Evolutionary conservation across 2,329 filamentous ascomycete species (phyloP).

Genomic region (Diaporthe batatas): DNA sequence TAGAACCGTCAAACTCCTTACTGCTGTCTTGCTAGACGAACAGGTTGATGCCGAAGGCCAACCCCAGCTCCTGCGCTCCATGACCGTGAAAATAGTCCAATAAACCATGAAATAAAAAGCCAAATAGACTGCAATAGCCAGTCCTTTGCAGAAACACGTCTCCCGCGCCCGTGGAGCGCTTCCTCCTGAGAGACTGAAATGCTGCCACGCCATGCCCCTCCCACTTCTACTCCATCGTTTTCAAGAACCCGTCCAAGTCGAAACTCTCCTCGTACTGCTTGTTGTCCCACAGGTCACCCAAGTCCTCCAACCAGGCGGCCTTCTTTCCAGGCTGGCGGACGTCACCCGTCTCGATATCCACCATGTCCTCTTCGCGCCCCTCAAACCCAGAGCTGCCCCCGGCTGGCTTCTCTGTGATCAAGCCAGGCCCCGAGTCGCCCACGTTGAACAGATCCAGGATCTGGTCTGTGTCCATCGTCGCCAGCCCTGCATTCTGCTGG

Average conservation of each 20-base stretch:
- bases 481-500: conserved; percentile 95
- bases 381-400: conserved; percentile 57
- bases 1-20: conserved; percentile 33
- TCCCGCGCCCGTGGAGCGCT: not conserved
- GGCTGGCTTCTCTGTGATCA: conserved; percentile 70
- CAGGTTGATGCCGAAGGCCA: conserved; percentile 36
- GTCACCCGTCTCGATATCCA: conserved; percentile 92
- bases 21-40: conserved; percentile 23
- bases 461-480: conserved; percentile 98
- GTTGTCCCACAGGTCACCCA: conserved; percentile 97
- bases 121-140: not conserved
- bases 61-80: conserved; percentile 38
- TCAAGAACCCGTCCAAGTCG: conserved; percentile 93
- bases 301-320: conserved; percentile 88
- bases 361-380: conserved; percentile 84
- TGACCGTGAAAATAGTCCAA: conserved; percentile 22
- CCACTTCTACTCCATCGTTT: conserved; percentile 79
- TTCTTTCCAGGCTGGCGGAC: conserved; percentile 96
- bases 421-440: conserved; percentile 79
- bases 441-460: conserved; percentile 97
- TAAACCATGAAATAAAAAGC: not conserved
- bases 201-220: not conserved
- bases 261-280: conserved; percentile 98
- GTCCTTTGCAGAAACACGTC: not conserved
- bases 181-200: not conserved